Evolutionary conservation across 108 stramenopile species (phyloP), one percentile per base, ranked within the genome.

Genomic region (Craspedostauros australis): DNA sequence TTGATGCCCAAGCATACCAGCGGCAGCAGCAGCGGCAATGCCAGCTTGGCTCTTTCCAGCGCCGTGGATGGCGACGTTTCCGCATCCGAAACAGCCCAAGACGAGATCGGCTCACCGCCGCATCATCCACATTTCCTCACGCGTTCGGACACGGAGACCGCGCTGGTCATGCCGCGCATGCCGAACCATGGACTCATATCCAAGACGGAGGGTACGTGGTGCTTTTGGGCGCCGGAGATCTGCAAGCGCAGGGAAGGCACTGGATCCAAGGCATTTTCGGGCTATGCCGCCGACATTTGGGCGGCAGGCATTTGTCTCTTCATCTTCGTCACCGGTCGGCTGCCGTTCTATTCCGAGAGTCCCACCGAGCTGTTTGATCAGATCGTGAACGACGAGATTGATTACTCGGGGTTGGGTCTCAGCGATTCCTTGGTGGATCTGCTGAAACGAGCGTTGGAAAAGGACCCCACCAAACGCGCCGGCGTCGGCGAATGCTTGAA

Each of bases 161-260:
- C 91, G 24, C 54, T 76, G 18, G 58, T 40, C 15, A 86, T 93
- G 86, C 39, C 51, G 31, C 54, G 64, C 2, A 75, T 76, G 72
- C 32, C 54, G 18, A 64, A 70, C 27, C 60, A 39, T 42, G 92
- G 92, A 4, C 64, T 80, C 32, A 46, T 94, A 30, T 73, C 74
- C 9, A 82, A 79, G 60, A 94, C 93, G 1, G 93, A 94, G 66
- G 94, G 94, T 7, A 91, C 91, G 0, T 88, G 70, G 70, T 81
- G 80, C 44, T 95, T 95, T 57, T 95, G 86, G 84, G 54, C 68
- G 30, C 94, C 94, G 1, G 89, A 92, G 66, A 95, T 95, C 90
- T 80, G 83, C 46, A 44, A 70, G 21, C n/a, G n/a, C n/a, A n/a
- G n/a, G n/a, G 65, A 39, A 14, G 34, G 28, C 25, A 26, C 36